These are phyloP conservation scores for Myrmaecium sp. DNA, from an alignment of 2,329 filamentous ascomycete genomes.

Conservation along the genomic window DNA sequence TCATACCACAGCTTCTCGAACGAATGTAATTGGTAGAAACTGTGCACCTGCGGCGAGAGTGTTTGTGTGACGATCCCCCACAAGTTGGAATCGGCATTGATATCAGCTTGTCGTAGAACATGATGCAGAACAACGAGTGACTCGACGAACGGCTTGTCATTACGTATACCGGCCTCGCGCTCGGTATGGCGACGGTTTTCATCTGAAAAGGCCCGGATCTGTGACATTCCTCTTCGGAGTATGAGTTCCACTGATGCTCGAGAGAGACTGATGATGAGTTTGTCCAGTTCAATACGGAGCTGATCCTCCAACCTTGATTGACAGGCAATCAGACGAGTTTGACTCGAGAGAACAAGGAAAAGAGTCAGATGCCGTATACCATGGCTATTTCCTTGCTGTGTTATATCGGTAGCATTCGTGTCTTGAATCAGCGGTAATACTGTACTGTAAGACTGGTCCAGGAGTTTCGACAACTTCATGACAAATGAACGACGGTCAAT, in stretches of 20 bases:
- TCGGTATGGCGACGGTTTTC: constrained; percentile 22
- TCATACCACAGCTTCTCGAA: constrained; percentile 24
- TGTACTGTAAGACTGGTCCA: constrained; percentile 17
- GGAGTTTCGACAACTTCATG: constrained; percentile 22
- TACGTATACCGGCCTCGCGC: constrained; percentile 32
- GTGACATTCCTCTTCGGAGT: constrained; percentile 14
- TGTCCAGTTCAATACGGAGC: constrained; percentile 8
- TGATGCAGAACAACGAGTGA: constrained; percentile 31
- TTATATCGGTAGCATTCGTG: background rate
- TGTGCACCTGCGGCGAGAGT: constrained; percentile 9
- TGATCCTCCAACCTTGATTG: constrained; percentile 9
- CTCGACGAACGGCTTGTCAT: constrained; percentile 26
- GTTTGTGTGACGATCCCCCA: constrained; percentile 26
- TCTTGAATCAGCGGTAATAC: constrained; percentile 8
- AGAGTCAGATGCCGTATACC: constrained; percentile 11
- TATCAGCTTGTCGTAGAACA: constrained; percentile 11
- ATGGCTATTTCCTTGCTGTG: background rate
- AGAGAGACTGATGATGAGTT: constrained; percentile 18
- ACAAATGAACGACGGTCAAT: constrained; percentile 34
- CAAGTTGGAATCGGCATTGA: constrained; percentile 21
- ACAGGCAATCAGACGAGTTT: constrained; percentile 16
- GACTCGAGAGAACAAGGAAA: constrained; percentile 13
- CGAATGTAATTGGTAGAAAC: constrained; percentile 11
- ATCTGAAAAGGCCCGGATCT: constrained; percentile 28
- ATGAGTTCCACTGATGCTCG: constrained; percentile 20